A percentile compares a stretch with the other conserved stretches of the same genome.
Evolutionary conservation across 2,329 filamentous ascomycete genomes (phyloP).

Genomic region (Aulographum hederae): DNA sequence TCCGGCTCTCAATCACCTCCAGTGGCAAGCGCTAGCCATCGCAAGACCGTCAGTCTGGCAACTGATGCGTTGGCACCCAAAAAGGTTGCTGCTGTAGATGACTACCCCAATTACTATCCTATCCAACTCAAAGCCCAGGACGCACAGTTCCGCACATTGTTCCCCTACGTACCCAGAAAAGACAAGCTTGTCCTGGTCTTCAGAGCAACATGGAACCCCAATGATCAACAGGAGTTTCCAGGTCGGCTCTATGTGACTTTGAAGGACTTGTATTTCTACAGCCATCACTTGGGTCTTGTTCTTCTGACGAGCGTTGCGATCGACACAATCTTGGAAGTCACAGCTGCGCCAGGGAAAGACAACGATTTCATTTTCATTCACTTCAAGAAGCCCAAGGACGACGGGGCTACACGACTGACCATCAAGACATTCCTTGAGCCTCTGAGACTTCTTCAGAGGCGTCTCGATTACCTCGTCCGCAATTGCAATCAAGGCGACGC

Average conservation of each 20-base stretch:
- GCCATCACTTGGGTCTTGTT: conserved; percentile 80
- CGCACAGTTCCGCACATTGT: conserved; percentile 81
- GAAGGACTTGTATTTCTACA: conserved; percentile 87
- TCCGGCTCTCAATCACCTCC: neutral
- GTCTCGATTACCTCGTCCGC: conserved; percentile 71
- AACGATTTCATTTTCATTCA: conserved; percentile 89
- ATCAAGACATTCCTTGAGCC: conserved; percentile 91
- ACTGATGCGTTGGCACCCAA: neutral
- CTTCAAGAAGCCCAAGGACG: conserved; percentile 45
- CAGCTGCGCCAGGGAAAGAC: conserved; percentile 71
- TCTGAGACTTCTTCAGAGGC: conserved; percentile 59
- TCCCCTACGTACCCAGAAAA: conserved; percentile 57
- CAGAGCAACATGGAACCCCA: conserved; percentile 72
- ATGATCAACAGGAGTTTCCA: conserved; percentile 58
- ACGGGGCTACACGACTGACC: conserved; percentile 54
- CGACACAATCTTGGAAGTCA: conserved; percentile 69
- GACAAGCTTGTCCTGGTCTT: conserved; percentile 87
- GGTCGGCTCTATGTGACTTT: conserved; percentile 78
- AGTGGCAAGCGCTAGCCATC: neutral
- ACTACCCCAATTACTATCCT: conserved; percentile 61
- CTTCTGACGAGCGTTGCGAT: conserved; percentile 64
- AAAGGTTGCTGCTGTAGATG: neutral
- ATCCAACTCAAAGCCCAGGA: conserved; percentile 69
- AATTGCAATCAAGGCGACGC: conserved; percentile 63
- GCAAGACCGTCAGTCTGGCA: conserved; percentile 4